Percentiles rank a stretch among this genome's conserved stretches.
phyloP scores from a whole-genome alignment of 2,329 filamentous ascomycete genomes.

The Zarea fungicola region DNA sequence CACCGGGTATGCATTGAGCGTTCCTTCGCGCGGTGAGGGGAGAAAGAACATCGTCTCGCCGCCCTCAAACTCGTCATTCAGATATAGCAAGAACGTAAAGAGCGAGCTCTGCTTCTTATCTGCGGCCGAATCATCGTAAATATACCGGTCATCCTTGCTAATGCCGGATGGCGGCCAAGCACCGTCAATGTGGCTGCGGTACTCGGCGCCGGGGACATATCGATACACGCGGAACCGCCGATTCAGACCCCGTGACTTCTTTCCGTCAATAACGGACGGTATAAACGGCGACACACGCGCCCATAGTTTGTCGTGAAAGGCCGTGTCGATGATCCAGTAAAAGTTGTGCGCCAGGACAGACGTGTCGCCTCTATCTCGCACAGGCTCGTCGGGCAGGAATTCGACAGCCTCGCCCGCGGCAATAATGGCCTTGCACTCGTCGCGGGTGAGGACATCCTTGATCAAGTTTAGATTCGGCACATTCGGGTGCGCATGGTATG shows the following conservation, averaged over 20 bases:
- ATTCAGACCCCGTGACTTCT: constrained; percentile 58
- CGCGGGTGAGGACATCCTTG: constrained; percentile 52
- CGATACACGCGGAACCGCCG: constrained; percentile 66
- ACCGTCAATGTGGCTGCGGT: constrained; percentile 65
- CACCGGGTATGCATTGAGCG: constrained; percentile 64
- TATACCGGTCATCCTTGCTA: constrained; percentile 49
- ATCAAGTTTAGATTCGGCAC: constrained; percentile 59
- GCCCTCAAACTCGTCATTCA: constrained; percentile 67
- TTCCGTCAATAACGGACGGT: constrained; percentile 49
- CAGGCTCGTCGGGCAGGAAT: constrained; percentile 62
- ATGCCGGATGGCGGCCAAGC: constrained; percentile 70
- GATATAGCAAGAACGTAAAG: constrained; percentile 64
- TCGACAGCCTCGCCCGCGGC: constrained; percentile 59
- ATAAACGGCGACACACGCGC: constrained; percentile 53
- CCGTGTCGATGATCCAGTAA: constrained; percentile 63
- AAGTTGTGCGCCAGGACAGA: constrained; percentile 68
- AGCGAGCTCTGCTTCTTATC: constrained; percentile 59
- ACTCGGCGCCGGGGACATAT: constrained; percentile 68
- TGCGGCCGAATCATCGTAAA: constrained; percentile 60
- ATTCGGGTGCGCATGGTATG: constrained; percentile 53
- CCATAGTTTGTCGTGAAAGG: constrained; percentile 61
- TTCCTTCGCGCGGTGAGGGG: constrained; percentile 57
- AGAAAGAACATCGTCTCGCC: constrained; percentile 69
- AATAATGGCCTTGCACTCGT: constrained; percentile 62
- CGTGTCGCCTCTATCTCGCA: constrained; percentile 59